Conservation (phyloP, 208 protist species). For the Trypanosoma lewisi region DNA sequence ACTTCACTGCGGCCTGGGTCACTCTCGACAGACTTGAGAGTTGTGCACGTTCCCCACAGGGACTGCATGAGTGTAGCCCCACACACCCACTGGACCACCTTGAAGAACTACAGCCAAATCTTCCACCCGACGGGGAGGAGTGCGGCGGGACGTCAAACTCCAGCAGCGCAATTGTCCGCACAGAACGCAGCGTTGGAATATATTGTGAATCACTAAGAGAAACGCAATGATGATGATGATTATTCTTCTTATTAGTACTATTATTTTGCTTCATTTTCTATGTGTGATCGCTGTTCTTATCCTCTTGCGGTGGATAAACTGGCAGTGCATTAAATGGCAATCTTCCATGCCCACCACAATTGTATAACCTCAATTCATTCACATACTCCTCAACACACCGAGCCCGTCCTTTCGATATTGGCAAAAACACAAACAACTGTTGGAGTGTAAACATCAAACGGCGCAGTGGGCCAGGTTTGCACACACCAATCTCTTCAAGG, state of each 20-base stretch:
- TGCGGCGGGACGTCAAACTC: slow-evolving; percentile 69
- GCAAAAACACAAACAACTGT: slow-evolving; percentile 66
- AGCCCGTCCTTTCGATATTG: slow-evolving; percentile 49
- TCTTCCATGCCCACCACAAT: slow-evolving; percentile 47
- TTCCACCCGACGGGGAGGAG: slow-evolving; percentile 72
- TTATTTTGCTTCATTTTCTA: too few species aligned
- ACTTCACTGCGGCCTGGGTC: slow-evolving; percentile 43
- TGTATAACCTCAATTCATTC: slow-evolving; percentile 59
- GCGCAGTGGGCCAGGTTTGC: slow-evolving; percentile 56
- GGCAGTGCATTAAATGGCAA: slow-evolving; percentile 51
- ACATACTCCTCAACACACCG: slow-evolving; percentile 56
- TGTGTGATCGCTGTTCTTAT: too few species aligned
- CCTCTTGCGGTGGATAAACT: slow-evolving; percentile 43
- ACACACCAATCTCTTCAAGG: slow-evolving; percentile 73
- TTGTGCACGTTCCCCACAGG: slow-evolving; percentile 75
- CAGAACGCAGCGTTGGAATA: slow-evolving; percentile 57
- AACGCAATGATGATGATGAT: too few species aligned
- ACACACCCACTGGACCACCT: slow-evolving; percentile 60
- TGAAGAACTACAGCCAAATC: slow-evolving; percentile 80
- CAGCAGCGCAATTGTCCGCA: slow-evolving; percentile 70
- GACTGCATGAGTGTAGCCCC: slow-evolving; percentile 78
- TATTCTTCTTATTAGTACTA: too few species aligned
- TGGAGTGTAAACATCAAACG: slow-evolving; percentile 69
- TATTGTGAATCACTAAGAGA: slow-evolving; percentile 18
- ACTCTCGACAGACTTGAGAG: slow-evolving; percentile 53